Evolutionary conservation across 2,329 filamentous ascomycete genomes (phyloP).

Genomic region (Niveomyces coronatus): DNA sequence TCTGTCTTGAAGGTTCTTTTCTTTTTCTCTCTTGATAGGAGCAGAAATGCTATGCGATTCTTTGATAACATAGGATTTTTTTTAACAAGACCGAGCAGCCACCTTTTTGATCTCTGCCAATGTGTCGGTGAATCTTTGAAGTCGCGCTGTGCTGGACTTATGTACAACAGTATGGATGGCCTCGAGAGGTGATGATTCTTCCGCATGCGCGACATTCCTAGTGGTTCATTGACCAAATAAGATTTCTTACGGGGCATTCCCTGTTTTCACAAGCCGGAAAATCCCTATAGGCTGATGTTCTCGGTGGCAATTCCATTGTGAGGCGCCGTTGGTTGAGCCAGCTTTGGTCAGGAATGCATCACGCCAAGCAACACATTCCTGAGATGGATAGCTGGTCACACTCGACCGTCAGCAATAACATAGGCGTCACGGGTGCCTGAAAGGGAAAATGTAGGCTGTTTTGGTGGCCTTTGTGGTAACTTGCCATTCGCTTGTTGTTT

Average conservation of each 20-base stretch:
- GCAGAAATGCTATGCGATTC: slow-evolving; percentile 21
- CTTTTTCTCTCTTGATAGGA: slow-evolving; percentile 21
- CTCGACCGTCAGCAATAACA: neutral
- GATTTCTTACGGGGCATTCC: too few species aligned
- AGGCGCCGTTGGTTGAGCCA: slow-evolving; percentile 8
- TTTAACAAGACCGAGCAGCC: slow-evolving; percentile 18
- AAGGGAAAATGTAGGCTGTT: neutral
- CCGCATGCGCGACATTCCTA: too few species aligned
- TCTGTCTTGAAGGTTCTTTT: slow-evolving; percentile 19
- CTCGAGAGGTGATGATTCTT: neutral
- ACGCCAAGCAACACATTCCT: slow-evolving; percentile 31
- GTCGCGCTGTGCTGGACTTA: neutral
- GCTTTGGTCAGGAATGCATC: slow-evolving; percentile 24
- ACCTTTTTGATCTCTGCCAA: slow-evolving; percentile 6
- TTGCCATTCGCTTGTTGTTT: neutral
- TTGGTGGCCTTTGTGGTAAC: too few species aligned
- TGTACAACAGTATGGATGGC: neutral
- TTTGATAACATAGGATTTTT: slow-evolving; percentile 24
- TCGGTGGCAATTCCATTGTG: neutral
- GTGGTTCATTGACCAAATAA: too few species aligned
- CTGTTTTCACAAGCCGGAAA: too few species aligned
- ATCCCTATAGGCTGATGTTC: neutral
- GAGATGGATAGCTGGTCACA: slow-evolving; percentile 19
- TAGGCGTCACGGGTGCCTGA: too few species aligned
- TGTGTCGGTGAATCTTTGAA: slow-evolving; percentile 8